A percentile compares a stretch with the other conserved stretches of the same genome.
These are phyloP conservation scores for Nemania sp. DNA, from an alignment of 2,329 filamentous ascomycete species.

Conservation along the genomic window DNA sequence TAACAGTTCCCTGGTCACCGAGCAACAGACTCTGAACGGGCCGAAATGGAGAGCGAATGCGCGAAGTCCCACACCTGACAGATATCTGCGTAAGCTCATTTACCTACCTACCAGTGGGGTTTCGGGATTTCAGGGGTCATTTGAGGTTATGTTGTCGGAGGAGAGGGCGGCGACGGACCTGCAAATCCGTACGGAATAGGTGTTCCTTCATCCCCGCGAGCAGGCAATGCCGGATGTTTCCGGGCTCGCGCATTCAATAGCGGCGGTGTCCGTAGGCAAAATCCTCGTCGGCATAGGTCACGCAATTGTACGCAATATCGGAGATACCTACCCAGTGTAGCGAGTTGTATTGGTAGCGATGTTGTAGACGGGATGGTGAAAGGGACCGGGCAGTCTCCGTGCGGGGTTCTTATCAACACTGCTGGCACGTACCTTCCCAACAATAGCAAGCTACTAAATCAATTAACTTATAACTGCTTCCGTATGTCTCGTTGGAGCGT, in stretches of 20 bases:
- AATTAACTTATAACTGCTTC: no score
- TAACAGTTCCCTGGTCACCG: not conserved
- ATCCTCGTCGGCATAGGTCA: constrained; percentile 5
- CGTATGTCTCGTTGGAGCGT: no score
- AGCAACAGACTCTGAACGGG: not conserved
- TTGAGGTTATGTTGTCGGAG: no score
- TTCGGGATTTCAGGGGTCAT: not conserved
- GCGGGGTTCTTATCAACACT: no score
- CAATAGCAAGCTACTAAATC: no score
- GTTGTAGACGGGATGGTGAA: no score
- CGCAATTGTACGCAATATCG: constrained; percentile 19
- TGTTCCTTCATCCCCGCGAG: not conserved
- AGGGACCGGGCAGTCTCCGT: no score
- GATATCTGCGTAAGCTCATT: no score
- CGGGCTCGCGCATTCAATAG: not conserved
- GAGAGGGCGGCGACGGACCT: not conserved
- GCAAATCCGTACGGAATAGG: not conserved
- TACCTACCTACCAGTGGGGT: not conserved
- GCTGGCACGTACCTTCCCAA: no score
- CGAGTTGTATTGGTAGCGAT: no score
- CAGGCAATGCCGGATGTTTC: not conserved
- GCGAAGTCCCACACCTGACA: not conserved
- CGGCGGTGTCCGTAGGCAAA: constrained; percentile 10
- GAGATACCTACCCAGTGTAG: no score
- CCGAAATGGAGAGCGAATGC: not conserved